Percentiles rank a stretch among this genome's conserved stretches.
Evolutionary conservation across 352 stramenopile species (phyloP).

Genomic region (Pythium pyrilobum): DNA sequence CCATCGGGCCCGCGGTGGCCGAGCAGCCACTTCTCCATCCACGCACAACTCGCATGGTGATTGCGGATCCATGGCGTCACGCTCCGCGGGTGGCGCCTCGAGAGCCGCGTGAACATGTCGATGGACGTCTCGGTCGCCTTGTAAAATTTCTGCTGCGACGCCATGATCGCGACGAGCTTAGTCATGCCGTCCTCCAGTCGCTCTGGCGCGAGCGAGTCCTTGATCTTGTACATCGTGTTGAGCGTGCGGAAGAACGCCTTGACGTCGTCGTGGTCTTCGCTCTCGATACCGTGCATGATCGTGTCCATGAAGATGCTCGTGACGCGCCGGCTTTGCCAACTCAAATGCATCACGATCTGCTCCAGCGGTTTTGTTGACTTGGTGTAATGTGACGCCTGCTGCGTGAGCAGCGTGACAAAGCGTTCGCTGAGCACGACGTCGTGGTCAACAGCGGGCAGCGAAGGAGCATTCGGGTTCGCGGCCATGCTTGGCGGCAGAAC

Average conservation of each 20-base stretch:
- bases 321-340: constrained; percentile 65
- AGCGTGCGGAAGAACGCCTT: constrained; percentile 88
- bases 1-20: constrained; percentile 59
- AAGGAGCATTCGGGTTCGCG: constrained; percentile 51
- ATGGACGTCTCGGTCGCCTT: constrained; percentile 84
- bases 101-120: constrained; percentile 80
- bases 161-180: constrained; percentile 69
- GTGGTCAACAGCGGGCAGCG: constrained; percentile 49
- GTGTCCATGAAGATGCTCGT: constrained; percentile 53
- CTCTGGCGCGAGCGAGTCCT: constrained; percentile 56
- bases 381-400: constrained; percentile 66
- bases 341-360: constrained; percentile 72
- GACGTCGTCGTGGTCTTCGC: constrained; percentile 79
- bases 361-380: constrained; percentile 78
- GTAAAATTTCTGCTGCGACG: constrained; percentile 81
- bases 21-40: constrained; percentile 83
- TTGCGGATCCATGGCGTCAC: constrained; percentile 64
- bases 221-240: constrained; percentile 72
- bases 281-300: constrained; percentile 72
- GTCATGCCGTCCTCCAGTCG: constrained; percentile 68
- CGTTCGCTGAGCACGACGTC: constrained; percentile 69
- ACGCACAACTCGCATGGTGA: constrained; percentile 58
- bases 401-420: constrained; percentile 70
- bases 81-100: constrained; percentile 57
- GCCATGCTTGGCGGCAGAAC: constrained; percentile 52